Conservation (phyloP, 2,329 filamentous ascomycete genomes). For the Knufia petricola region DNA sequence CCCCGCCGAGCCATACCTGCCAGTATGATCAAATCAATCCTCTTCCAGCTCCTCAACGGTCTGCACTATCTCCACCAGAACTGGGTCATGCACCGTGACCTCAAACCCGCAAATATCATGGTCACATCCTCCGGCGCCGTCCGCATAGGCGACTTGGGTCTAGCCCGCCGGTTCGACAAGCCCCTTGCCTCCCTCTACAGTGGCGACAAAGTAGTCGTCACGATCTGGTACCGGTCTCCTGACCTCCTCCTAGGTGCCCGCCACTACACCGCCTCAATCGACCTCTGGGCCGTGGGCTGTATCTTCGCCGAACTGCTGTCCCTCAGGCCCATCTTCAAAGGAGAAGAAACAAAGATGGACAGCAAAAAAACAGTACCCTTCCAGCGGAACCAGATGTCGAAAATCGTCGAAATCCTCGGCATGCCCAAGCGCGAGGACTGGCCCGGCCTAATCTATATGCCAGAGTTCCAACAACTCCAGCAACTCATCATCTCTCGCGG, state of each 20-base stretch:
- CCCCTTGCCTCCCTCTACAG: constrained; percentile 83
- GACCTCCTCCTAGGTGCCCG: constrained; percentile 83
- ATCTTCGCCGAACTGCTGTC: constrained; percentile 93
- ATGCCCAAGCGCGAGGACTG: constrained; percentile 80
- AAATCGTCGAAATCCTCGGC: constrained; percentile 94
- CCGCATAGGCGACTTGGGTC: constrained; percentile 86
- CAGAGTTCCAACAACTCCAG: constrained; percentile 67
- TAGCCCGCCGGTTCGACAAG: constrained; percentile 88
- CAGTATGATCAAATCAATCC: constrained; percentile 79
- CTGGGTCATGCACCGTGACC: constrained; percentile 92
- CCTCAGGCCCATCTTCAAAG: constrained; percentile 91
- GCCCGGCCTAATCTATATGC: constrained; percentile 76
- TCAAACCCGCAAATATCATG: constrained; percentile 98
- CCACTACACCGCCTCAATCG: constrained; percentile 96
- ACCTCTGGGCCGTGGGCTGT: constrained; percentile 95
- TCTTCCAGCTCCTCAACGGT: constrained; percentile 92
- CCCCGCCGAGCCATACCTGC: constrained; percentile 81
- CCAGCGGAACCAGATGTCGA: constrained; percentile 97
- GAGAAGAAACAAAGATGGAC: constrained; percentile 98
- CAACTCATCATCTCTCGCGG: constrained; percentile 37
- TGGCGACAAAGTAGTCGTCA: constrained; percentile 96
- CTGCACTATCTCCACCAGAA: constrained; percentile 90
- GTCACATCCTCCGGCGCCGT: constrained; percentile 84
- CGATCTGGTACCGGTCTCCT: constrained; percentile 96
- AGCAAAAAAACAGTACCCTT: constrained; percentile 96